phyloP scores from a whole-genome alignment of 2,329 filamentous ascomycete species.

The Zymoseptoria passerinii region DNA sequence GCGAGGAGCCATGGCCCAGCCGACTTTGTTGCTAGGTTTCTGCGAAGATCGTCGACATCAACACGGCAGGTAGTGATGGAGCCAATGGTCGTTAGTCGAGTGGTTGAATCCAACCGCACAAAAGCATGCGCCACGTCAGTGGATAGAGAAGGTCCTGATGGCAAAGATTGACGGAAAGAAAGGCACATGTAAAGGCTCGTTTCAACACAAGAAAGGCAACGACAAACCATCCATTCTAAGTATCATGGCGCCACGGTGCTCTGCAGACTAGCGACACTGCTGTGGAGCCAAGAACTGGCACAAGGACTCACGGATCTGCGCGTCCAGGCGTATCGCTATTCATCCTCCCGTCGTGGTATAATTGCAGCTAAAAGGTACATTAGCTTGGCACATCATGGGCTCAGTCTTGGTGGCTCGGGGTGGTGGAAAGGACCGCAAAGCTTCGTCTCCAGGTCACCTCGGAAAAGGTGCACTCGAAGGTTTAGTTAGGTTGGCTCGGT shows the following conservation, averaged over 20 bases:
- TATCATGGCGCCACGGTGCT: background rate
- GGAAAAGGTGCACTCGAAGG: background rate
- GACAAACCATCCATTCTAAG: background rate
- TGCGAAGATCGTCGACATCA: background rate
- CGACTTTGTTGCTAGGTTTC: background rate
- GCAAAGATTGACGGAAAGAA: background rate
- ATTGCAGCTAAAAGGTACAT: background rate
- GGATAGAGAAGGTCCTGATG: background rate
- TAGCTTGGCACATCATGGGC: background rate
- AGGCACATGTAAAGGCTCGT: background rate
- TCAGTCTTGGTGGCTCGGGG: background rate
- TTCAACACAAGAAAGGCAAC: background rate
- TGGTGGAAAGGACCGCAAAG: background rate
- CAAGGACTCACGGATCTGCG: constrained; percentile 3
- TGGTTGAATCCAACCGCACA: background rate
- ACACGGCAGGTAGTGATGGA: background rate
- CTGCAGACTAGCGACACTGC: background rate
- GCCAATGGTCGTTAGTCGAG: background rate
- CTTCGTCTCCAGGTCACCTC: background rate
- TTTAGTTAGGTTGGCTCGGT: background rate
- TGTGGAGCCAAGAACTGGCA: background rate
- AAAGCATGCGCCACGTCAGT: background rate
- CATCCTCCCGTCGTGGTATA: background rate
- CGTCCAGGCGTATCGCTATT: background rate
- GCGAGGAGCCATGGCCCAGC: constrained; percentile 25